Conservation (phyloP, 345 rosid species). For the Heritiera fomes region DNA sequence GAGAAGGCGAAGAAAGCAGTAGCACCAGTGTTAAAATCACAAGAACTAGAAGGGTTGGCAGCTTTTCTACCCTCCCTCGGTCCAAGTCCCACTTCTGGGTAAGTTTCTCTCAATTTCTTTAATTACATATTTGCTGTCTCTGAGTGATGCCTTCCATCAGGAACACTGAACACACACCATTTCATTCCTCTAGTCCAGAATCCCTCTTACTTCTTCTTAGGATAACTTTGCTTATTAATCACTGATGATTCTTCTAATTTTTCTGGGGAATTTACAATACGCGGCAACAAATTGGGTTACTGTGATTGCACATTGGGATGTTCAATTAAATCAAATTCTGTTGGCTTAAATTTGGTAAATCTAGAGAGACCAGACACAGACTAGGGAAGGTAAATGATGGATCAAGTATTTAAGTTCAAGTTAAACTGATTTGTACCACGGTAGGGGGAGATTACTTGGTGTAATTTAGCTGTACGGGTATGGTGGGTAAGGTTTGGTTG, state of each 20-base stretch:
- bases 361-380: neutral
- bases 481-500: neutral
- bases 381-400: neutral
- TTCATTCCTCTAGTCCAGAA: neutral
- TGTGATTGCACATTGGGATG: neutral
- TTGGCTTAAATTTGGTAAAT: neutral
- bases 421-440: neutral
- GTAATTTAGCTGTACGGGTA: neutral
- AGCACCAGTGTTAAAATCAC: constrained; percentile 36
- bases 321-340: neutral
- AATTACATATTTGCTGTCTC: neutral
- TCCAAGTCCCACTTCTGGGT: constrained; percentile 74
- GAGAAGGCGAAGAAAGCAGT: constrained; percentile 34
- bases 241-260: too few relatives aligned
- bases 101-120: constrained; percentile 21
- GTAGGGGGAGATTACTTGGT: neutral
- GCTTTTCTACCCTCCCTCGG: constrained; percentile 36
- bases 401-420: neutral
- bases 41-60: constrained; percentile 45
- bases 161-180: neutral
- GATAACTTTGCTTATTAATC: too few relatives aligned
- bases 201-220: too few relatives aligned
- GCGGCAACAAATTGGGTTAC: neutral
- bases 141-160: neutral
- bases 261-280: neutral